Percentiles rank a stretch among this genome's conserved stretches.
These are phyloP conservation scores for Yamadazyma spencermartinsiae DNA, from an alignment of 1,139 yeast genomes.

Conservation along the genomic window DNA sequence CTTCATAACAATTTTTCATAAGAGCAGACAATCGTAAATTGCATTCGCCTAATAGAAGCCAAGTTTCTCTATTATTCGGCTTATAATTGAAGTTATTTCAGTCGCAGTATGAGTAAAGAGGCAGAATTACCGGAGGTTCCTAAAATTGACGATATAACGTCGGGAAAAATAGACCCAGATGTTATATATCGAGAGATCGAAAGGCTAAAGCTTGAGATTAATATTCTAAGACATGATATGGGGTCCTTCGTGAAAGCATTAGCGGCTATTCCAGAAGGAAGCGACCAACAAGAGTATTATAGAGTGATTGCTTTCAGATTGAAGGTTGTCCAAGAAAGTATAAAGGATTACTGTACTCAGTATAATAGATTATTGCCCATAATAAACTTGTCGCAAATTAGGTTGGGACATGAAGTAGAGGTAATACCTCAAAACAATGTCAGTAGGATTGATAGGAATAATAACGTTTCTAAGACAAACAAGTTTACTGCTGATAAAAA, in stretches of 20 bases:
- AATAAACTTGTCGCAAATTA: slow-evolving; percentile 51
- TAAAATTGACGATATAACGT: slow-evolving; percentile 48
- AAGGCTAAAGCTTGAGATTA: slow-evolving; percentile 43
- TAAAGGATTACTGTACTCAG: slow-evolving; percentile 43
- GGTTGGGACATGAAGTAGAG: slow-evolving; percentile 49
- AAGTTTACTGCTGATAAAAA: slow-evolving; percentile 4
- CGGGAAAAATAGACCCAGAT: slow-evolving; percentile 43
- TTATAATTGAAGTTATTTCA: too few relatives aligned
- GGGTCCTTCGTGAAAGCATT: slow-evolving; percentile 38
- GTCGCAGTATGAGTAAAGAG: background rate
- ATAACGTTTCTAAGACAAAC: slow-evolving; percentile 6
- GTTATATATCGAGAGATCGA: slow-evolving; percentile 42
- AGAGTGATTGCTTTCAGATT: slow-evolving; percentile 28
- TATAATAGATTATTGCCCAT: slow-evolving; percentile 50
- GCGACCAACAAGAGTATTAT: slow-evolving; percentile 41
- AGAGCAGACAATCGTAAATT: too few relatives aligned
- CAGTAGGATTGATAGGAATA: slow-evolving; percentile 7
- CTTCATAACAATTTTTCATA: too few relatives aligned
- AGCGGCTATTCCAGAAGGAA: slow-evolving; percentile 37
- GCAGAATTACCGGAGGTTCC: slow-evolving; percentile 35
- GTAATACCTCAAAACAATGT: slow-evolving; percentile 14
- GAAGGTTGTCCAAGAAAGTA: slow-evolving; percentile 36
- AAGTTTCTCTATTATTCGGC: too few relatives aligned
- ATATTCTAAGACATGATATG: slow-evolving; percentile 46
- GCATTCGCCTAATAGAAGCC: too few relatives aligned